phyloP scores from a whole-genome alignment of 345 rosid species.

The Brassica juncea region DNA sequence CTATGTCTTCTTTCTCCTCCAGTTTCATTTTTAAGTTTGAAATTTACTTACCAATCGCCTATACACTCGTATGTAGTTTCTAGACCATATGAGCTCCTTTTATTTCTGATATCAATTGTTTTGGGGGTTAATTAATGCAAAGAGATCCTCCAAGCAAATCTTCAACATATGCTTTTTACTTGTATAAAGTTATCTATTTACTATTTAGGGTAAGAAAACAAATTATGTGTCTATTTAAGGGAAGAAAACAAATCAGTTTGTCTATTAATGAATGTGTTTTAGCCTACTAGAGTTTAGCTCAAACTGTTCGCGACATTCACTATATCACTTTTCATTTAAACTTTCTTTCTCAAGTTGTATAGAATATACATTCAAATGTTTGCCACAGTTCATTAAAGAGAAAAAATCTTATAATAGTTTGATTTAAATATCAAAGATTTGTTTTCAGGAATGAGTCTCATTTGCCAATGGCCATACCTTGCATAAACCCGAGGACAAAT shows the following conservation, averaged over 20 bases:
- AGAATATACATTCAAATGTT: neutral
- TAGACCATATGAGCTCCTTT: conserved; percentile 9
- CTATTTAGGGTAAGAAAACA: conserved; percentile 32
- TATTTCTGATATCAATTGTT: conserved; percentile 5
- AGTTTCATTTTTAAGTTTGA: neutral
- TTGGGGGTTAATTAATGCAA: conserved; percentile 22
- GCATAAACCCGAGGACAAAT: neutral
- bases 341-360: neutral
- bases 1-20: conserved; percentile 15
- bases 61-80: conserved; percentile 2
- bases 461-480: neutral
- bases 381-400: neutral
- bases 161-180: conserved; percentile 22
- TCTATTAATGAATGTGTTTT: conserved; percentile 24
- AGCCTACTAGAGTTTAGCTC: conserved; percentile 28
- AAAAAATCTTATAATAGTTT: neutral
- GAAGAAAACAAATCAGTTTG: conserved; percentile 20
- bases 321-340: neutral
- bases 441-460: neutral
- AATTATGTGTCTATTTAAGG: conserved; percentile 22
- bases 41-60: neutral
- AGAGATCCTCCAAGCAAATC: conserved; percentile 22
- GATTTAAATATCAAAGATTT: neutral
- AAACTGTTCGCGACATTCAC: conserved; percentile 1
- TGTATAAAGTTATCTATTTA: conserved; percentile 19